Evolutionary conservation across 495 filamentous ascomycete genomes (phyloP), one percentile per base, ranked within the genome.

Genomic region (Tuber aestivum): DNA sequence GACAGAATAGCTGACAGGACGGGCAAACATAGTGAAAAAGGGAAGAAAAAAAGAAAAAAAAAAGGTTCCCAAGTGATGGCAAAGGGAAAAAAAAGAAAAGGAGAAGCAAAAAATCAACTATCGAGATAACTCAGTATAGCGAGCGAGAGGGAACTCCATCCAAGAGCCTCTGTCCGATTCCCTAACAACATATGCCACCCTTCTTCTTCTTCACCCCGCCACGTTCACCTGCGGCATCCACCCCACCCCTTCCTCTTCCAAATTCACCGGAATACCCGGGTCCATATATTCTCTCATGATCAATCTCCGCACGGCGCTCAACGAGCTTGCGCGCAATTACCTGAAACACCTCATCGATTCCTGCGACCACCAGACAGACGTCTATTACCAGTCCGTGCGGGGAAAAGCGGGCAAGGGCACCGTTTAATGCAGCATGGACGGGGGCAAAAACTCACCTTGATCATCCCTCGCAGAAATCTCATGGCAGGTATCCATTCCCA

Each of bases 401-500:
- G n/a, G 56, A 65, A 65, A 65, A 65, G n/a, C 3, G 23, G n/a
- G 16, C 32, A 12, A 27, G 9, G 27, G 56, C n/a, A 65, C 56
- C 27, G 18, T 32, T 32, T 18, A 48, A 8, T 3, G 23, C 48
- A 12, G n/a, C 21, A 50, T 21, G 21, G 21, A 65, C 56, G 37
- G 20, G 48, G 10, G 32, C 38, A 23, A 8, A 35, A 74, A 75
- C 78, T 50, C 23, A 81, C 79, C 95, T 86, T 98, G 95, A 32
- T 95, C 95, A 82, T 92, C 93, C 86, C 94, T 93, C 37, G 95
- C 94, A 81, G 91, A 94, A 79, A 99, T 95, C 86, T 99, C 95
- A 85, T 98, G 95, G 82, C 95, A 97, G 77, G 93, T 95, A 82
- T 97, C 94, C 94, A 94, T 97, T 16, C 93, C 93, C 12, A 93